Percentiles rank a stretch among this genome's conserved stretches.
Evolutionary conservation across 2,329 filamentous ascomycete species (phyloP).

Genomic region (Thielaviopsis ethacetica): DNA sequence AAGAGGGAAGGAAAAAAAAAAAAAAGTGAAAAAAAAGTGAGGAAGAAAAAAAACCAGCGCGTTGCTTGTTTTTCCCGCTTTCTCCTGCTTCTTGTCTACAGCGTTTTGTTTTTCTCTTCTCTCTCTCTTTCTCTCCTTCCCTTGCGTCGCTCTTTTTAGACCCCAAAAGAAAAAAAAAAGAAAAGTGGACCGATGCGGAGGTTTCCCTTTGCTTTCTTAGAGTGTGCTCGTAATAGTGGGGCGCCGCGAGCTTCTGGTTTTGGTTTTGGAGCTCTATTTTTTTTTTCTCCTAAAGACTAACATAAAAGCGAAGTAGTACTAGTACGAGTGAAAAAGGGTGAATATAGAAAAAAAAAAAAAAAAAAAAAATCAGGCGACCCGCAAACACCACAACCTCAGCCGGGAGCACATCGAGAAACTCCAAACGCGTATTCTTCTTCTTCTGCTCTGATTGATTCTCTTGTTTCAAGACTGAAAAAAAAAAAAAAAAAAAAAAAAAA

Average conservation of each 20-base stretch:
- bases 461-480: too few species aligned
- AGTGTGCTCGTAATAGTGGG: not conserved
- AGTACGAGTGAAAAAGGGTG: too few species aligned
- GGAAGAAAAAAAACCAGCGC: not conserved
- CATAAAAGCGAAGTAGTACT: too few species aligned
- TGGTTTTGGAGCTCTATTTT: not conserved
- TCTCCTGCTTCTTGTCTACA: not conserved
- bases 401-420: too few species aligned
- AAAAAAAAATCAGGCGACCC: too few species aligned
- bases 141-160: not conserved
- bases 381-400: too few species aligned
- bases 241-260: too few species aligned
- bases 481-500: too few species aligned
- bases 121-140: not conserved
- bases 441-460: too few species aligned
- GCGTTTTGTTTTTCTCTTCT: too few species aligned
- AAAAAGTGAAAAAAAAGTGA: not conserved
- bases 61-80: slow-evolving; percentile 1
- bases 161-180: not conserved
- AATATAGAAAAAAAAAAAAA: too few species aligned
- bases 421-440: too few species aligned
- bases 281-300: not conserved
- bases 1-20: slow-evolving; percentile 1
- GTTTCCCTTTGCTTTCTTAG: not conserved
- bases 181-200: not conserved